phyloP scores from a whole-genome alignment of 2,329 filamentous ascomycete genomes.

The Shiraia bambusicola region DNA sequence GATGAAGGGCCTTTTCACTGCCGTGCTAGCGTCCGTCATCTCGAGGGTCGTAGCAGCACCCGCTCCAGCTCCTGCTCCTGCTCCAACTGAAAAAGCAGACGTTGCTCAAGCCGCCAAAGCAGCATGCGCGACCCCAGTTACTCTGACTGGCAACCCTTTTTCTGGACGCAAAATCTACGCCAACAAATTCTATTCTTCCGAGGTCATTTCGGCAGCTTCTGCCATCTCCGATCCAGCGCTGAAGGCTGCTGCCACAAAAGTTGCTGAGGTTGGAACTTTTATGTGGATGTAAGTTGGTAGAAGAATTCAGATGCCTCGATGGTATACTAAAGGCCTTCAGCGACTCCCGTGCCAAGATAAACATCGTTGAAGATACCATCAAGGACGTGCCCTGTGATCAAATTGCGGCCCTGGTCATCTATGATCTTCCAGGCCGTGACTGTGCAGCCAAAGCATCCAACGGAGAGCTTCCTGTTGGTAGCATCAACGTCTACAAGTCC shows the following conservation, averaged over 20 bases:
- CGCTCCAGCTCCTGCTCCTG: conserved; percentile 37
- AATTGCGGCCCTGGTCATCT: conserved; percentile 60
- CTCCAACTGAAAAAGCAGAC: conserved; percentile 12
- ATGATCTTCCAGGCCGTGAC: conserved; percentile 66
- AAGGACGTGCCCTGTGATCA: conserved; percentile 53
- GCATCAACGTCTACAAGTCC: conserved; percentile 53
- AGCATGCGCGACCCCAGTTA: conserved; percentile 40
- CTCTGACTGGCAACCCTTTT: conserved; percentile 56
- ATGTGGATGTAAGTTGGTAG: conserved; percentile 52
- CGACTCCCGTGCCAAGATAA: conserved; percentile 54
- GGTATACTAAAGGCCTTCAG: conserved; percentile 20
- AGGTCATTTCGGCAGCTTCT: conserved; percentile 59
- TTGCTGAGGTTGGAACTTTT: conserved; percentile 55
- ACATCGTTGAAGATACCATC: conserved; percentile 51
- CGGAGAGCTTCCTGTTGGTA: conserved; percentile 61
- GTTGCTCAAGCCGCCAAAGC: conserved; percentile 25
- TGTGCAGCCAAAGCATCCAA: conserved; percentile 66
- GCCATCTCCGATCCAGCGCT: conserved; percentile 55
- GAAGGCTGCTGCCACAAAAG: conserved; percentile 52
- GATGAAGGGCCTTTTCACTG: conserved; percentile 41
- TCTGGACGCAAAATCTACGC: conserved; percentile 53
- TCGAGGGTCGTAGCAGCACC: conserved; percentile 39
- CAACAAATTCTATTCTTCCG: conserved; percentile 57
- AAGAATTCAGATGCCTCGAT: background rate
- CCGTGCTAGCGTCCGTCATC: conserved; percentile 39